Conservation (phyloP, 805 yeast genomes). For the Ogataea corticis region DNA sequence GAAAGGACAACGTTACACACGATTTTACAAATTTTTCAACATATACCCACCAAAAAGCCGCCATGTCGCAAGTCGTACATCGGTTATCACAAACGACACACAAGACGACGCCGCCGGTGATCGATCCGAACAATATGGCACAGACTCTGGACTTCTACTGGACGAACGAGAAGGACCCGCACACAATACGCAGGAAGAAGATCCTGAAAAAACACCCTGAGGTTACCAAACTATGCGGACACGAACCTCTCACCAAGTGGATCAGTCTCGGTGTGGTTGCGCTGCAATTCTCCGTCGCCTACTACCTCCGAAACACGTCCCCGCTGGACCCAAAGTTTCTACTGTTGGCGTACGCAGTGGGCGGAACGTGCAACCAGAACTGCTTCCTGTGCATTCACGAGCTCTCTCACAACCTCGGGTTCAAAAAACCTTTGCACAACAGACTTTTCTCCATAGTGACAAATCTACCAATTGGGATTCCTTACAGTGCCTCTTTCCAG, state of each 20-base stretch:
- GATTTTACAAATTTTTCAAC: too few species aligned
- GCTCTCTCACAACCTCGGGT: conserved; percentile 79
- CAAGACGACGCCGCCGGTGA: conserved; percentile 26
- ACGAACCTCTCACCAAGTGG: conserved; percentile 84
- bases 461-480: conserved; percentile 86
- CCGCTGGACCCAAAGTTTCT: conserved; percentile 57
- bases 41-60: too few species aligned
- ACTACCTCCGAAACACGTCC: conserved; percentile 53
- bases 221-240: conserved; percentile 77
- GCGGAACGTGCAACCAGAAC: conserved; percentile 86
- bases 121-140: conserved; percentile 23
- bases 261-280: conserved; percentile 63
- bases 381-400: conserved; percentile 87
- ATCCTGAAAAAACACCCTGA: conserved; percentile 78
- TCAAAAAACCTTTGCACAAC: conserved; percentile 75
- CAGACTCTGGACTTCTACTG: conserved; percentile 64
- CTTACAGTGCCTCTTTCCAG: conserved; percentile 83
- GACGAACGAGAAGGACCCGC: conserved; percentile 84
- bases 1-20: too few species aligned
- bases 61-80: conserved; percentile 24
- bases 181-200: conserved; percentile 66
- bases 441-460: conserved; percentile 74
- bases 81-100: conserved; percentile 19
- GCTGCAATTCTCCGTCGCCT: conserved; percentile 68
- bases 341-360: conserved; percentile 69